These are phyloP conservation scores for Russula foetens DNA, from an alignment of 768 basidiomycete species.

Conservation along the genomic window DNA sequence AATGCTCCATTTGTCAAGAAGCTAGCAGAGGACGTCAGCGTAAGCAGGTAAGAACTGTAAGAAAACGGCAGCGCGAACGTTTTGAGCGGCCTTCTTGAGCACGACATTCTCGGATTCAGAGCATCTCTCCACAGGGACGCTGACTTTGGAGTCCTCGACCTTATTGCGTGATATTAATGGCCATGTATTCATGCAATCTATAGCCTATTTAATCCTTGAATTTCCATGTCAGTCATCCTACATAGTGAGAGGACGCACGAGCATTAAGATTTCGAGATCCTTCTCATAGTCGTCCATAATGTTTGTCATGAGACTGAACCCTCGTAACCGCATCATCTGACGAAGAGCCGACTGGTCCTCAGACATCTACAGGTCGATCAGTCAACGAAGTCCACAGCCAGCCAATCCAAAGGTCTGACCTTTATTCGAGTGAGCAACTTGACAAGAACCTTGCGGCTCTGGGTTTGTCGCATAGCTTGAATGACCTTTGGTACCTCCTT, in stretches of 20 bases:
- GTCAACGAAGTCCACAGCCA: not conserved
- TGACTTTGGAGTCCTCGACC: constrained; percentile 69
- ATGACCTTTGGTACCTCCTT: constrained; percentile 88
- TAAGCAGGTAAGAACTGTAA: not conserved
- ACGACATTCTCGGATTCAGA: constrained; percentile 46
- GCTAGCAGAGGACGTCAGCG: constrained; percentile 31
- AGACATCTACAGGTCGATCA: constrained; percentile 52
- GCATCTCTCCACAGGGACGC: constrained; percentile 50
- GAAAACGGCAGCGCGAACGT: constrained; percentile 39
- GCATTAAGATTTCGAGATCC: constrained; percentile 61
- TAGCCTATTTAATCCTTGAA: constrained; percentile 33
- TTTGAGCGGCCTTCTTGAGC: constrained; percentile 50
- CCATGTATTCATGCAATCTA: constrained; percentile 69
- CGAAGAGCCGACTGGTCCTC: constrained; percentile 70
- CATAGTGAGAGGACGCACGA: constrained; percentile 40
- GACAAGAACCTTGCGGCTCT: constrained; percentile 69
- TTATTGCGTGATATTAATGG: constrained; percentile 83
- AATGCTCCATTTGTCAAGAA: constrained; percentile 73
- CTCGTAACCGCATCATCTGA: constrained; percentile 86
- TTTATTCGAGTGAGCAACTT: constrained; percentile 83
- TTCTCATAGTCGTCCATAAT: constrained; percentile 67
- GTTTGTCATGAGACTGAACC: constrained; percentile 87
- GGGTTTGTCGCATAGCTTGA: constrained; percentile 83
- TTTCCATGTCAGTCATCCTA: not conserved
- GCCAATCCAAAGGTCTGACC: constrained; percentile 34